phyloP scores from a whole-genome alignment of 139 green algal genomes.

The Desmodesmus armatus region DNA sequence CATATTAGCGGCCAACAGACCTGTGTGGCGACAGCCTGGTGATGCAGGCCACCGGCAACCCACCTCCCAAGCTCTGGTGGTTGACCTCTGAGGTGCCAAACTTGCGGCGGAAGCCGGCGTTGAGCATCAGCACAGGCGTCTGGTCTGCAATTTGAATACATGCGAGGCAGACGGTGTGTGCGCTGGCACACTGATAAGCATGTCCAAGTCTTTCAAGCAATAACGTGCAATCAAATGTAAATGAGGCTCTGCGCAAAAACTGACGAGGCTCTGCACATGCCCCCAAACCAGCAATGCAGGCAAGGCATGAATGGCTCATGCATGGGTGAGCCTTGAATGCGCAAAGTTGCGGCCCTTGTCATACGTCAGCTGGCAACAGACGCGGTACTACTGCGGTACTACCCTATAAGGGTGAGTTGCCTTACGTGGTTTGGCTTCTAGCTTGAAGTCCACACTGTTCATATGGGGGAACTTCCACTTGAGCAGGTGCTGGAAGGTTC shows the following conservation, averaged over 20 bases:
- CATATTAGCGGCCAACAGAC: too few species aligned
- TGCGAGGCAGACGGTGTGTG: not conserved
- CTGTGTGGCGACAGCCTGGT: too few species aligned
- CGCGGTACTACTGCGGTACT: not conserved
- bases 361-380: not conserved
- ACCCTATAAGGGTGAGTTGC: not conserved
- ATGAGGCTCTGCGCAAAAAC: too few species aligned
- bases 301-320: not conserved
- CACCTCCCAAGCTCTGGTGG: conserved; percentile 22
- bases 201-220: not conserved
- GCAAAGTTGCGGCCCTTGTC: too few species aligned
- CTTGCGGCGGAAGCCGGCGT: conserved; percentile 27
- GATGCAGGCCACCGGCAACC: not conserved
- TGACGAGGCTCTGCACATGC: too few species aligned
- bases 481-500: conserved; percentile 90
- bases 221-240: too few species aligned
- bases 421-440: conserved; percentile 38
- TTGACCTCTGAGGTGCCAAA: conserved; percentile 10
- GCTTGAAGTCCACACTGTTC: conserved; percentile 96
- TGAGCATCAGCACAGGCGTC: conserved; percentile 22
- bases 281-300: too few species aligned
- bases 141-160: not conserved
- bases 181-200: not conserved
- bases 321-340: not conserved
- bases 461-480: conserved; percentile 98